Percentiles rank a stretch among this genome's conserved stretches.
Evolutionary conservation across 1,139 yeast species (phyloP).

Genomic region (Eremothecium sinecaudum): DNA sequence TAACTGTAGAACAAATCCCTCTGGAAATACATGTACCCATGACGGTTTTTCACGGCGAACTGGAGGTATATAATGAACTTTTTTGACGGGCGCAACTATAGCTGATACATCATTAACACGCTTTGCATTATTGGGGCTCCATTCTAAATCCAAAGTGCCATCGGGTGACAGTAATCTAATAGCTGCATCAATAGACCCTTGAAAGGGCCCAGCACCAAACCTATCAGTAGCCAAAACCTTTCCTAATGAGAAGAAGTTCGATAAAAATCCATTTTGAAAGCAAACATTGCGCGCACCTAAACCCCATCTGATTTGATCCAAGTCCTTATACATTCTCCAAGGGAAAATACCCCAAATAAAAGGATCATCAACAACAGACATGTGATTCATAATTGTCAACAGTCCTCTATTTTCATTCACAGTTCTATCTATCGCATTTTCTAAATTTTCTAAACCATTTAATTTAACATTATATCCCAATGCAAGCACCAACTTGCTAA

Average conservation of each 20-base stretch:
- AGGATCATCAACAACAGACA: constrained; percentile 92
- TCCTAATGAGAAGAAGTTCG: constrained; percentile 74
- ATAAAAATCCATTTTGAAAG: constrained; percentile 46
- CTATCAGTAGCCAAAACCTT: constrained; percentile 77
- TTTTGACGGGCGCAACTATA: constrained; percentile 12
- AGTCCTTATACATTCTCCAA: constrained; percentile 50
- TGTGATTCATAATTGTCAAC: constrained; percentile 89
- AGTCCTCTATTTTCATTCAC: constrained; percentile 62
- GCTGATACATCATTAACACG: constrained; percentile 4
- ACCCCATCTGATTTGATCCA: constrained; percentile 81
- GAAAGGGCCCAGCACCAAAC: constrained; percentile 90
- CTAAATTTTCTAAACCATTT: constrained; percentile 53
- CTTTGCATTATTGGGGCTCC: constrained; percentile 28
- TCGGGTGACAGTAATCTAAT: constrained; percentile 73
- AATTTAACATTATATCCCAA: constrained; percentile 55
- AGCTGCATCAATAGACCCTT: constrained; percentile 85
- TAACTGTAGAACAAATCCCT: constrained; percentile 84
- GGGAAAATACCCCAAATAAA: constrained; percentile 83
- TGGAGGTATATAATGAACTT: constrained; percentile 34
- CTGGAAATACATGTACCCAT: constrained; percentile 96
- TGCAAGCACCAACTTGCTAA: constrained; percentile 54
- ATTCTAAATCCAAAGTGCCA: constrained; percentile 53
- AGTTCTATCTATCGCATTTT: constrained; percentile 52
- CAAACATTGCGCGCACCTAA: constrained; percentile 90
- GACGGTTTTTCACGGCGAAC: constrained; percentile 54